A percentile compares a stretch with the other conserved stretches of the same genome.
These are phyloP conservation scores for Aspergillus fructus DNA, from an alignment of 2,329 filamentous ascomycete genomes.

Conservation along the genomic window DNA sequence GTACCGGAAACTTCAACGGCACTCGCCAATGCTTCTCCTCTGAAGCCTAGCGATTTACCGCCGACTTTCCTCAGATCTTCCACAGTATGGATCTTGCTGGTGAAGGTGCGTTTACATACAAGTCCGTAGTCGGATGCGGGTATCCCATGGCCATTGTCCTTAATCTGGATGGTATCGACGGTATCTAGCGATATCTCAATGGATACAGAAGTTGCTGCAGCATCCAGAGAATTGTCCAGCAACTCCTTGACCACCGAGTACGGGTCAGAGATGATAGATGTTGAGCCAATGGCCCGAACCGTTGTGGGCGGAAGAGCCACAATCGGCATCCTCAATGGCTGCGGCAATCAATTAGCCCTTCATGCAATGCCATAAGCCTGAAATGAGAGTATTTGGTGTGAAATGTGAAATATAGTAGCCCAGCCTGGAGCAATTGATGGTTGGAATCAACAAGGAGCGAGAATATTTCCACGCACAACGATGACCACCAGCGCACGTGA, in stretches of 20 bases:
- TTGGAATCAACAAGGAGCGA: background rate
- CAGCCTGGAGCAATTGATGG: background rate
- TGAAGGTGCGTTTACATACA: conserved; percentile 59
- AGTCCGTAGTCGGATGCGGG: conserved; percentile 53
- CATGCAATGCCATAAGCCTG: background rate
- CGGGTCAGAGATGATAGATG: conserved; percentile 57
- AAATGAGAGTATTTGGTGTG: background rate
- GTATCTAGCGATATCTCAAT: conserved; percentile 61
- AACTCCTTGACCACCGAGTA: conserved; percentile 63
- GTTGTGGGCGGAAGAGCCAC: conserved; percentile 42
- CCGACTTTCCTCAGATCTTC: conserved; percentile 57
- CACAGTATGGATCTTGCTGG: conserved; percentile 62
- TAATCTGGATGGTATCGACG: conserved; percentile 62
- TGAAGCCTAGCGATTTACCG: conserved; percentile 60
- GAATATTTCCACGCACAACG: conserved; percentile 19
- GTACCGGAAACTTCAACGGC: conserved; percentile 57
- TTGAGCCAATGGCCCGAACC: conserved; percentile 55
- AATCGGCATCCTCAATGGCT: conserved; percentile 44
- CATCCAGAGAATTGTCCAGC: conserved; percentile 67
- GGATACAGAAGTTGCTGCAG: conserved; percentile 56
- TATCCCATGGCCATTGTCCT: conserved; percentile 65
- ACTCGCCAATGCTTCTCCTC: conserved; percentile 64
- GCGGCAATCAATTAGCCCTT: background rate
- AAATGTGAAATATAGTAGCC: conserved; percentile 1
- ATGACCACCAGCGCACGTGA: conserved; percentile 11